Base-by-base conservation (phyloP, 2,329 filamentous ascomycete species). In the Xylaria hypoxylon region DNA sequence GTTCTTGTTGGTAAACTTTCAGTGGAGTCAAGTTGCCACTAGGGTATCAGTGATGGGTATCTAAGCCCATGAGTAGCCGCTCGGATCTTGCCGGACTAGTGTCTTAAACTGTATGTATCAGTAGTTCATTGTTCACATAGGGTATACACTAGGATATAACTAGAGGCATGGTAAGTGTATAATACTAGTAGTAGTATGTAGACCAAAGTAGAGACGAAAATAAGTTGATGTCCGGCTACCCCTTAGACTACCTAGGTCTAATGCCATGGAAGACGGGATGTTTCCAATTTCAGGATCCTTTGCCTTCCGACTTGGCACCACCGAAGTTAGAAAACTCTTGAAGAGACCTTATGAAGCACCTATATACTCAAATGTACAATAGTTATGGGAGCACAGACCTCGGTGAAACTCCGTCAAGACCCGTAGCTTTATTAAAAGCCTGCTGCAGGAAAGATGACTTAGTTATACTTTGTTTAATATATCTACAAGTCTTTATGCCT, bases 31-130 rank as follows among this genome's bases (percentile, higher is more conserved):
- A 52, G 28, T 52, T 13, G 48, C 13, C 7, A 52, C 8, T 15
- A 52, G 24, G 28, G 48, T 33, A 38, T 38, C 35, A n/a, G 24
- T 13, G 24, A 11, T 19, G 24, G 22, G 50, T 52, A 28, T 55
- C 13, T 38, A 28, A 42, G 24, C 28, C 22, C 22, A 6, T 55
- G 35, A 44, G 19, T 38, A 53, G 31, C 50, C 31, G 31, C 19
- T 53, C 31, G 50, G 50, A 24, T 53, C 31, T 7, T 42, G 13
- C 52, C 52, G 15, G 11, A 22, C 15, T 55, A 55, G 35, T 42
- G 51, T 42, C 13, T 22, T 42, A 8, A 28, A 26, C 2, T 42
- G 13, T 28, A 24, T 33, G 13, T 24, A 22, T 24, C 17, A 33
- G 19, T 45, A 45, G n/a, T 24, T 48, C 13, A 48, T 13, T 48